Evolutionary conservation across 202 grass and related monocot genomes (phyloP), one percentile per base, ranked within the genome.

Genomic region (Eragrostis tef): DNA sequence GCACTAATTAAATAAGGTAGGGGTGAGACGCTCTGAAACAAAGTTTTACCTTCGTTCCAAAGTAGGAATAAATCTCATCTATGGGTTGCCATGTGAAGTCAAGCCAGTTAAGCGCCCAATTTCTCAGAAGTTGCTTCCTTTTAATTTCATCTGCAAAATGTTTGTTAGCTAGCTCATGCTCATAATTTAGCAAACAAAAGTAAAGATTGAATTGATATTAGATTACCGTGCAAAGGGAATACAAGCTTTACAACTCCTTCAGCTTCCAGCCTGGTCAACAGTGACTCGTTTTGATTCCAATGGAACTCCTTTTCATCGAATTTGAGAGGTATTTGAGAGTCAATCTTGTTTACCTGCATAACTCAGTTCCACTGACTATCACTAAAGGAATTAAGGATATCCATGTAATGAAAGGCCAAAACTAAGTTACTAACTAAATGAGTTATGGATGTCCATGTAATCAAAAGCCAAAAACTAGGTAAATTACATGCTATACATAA

Each of bases 11-110:
- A 39, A 39, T 6, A 39, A 3, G 34, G 9, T 68, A 44, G 7
- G 9, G 14, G 20, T 67, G 72, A 60, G 9, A 17, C 59, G 16
- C 17, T 41, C 34, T 13, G 51, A 34, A 77, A 9, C 20, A 67
- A 11, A 52, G 16, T 67, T 67, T 7, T 86, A 98, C 96, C 96
- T 93, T 98, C 6, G 90, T 93, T 79, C 92, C 96, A 56, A 87
- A 98, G 76, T 98, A 98, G 47, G 90, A 90, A 62, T 98, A 99
- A 77, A 99, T 88, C 83, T 99, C 93, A 71, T 99, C 96, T 6
- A 99, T 93, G 66, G 96, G 96, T 45, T 99, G 96, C 88, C 87
- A 95, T 84, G 96, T 99, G 90, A 99, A 90, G 63, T 99, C 96
- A 83, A 88, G 92, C 90, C 90, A 99, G 73, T 95, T 99, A 72